Evolutionary conservation across 169 alveolate genomes (phyloP).

Genomic region (Cyclospora cayetanensis): DNA sequence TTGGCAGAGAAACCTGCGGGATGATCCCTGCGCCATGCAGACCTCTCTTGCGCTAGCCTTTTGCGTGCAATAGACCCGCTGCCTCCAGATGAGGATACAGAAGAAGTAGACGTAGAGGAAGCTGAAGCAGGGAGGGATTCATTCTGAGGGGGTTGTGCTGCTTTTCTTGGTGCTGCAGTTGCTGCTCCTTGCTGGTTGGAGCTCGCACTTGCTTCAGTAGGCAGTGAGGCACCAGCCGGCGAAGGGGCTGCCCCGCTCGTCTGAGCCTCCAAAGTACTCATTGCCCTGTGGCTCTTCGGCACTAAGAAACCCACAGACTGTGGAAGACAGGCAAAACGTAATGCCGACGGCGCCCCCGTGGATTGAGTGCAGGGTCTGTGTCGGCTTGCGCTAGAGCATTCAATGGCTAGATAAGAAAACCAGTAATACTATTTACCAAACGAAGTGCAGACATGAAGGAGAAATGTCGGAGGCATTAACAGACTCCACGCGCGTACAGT

Average conservation of each 20-base stretch:
- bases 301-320: no score
- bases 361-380: no score
- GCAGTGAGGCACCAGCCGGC: slow-evolving; percentile 12
- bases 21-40: slow-evolving; percentile 98
- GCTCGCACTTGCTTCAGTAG: background rate
- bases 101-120: slow-evolving; percentile 33
- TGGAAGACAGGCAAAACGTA: no score
- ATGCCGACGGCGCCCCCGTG: no score
- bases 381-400: no score
- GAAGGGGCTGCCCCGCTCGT: background rate
- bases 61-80: slow-evolving; percentile 87
- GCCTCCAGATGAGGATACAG: slow-evolving; percentile 30
- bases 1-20: slow-evolving; percentile 98
- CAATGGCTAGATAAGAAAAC: no score
- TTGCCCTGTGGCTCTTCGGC: background rate
- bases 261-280: slow-evolving; percentile 37
- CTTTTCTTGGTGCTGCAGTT: background rate
- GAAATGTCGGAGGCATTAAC: no score
- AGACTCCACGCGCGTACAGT: no score
- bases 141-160: slow-evolving; percentile 31
- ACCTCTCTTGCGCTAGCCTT: slow-evolving; percentile 93
- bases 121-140: background rate
- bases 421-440: no score
- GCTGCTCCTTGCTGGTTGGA: background rate
- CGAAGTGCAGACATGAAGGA: no score